These are phyloP conservation scores for Dictyophora rubrovolvata DNA, from an alignment of 768 basidiomycete genomes.

Conservation along the genomic window DNA sequence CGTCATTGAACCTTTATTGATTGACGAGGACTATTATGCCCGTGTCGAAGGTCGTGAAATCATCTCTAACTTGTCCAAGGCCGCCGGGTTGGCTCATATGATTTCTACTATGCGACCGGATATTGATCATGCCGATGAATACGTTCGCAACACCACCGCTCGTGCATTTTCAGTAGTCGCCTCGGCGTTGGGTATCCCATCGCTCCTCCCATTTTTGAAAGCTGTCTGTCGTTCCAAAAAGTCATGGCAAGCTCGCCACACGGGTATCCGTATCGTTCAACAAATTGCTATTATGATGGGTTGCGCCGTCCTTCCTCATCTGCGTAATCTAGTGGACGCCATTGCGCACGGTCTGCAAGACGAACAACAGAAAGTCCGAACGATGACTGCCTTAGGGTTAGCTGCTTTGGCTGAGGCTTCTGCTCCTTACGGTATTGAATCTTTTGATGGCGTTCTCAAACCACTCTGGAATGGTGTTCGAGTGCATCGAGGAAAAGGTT, in stretches of 20 bases:
- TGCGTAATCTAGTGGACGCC: conserved; percentile 92
- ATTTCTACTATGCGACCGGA: conserved; percentile 99
- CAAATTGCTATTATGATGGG: conserved; percentile 99
- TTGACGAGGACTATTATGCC: conserved; percentile 95
- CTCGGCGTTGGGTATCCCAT: conserved; percentile 95
- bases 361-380: conserved; percentile 93
- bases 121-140: conserved; percentile 99
- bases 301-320: conserved; percentile 92
- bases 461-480: conserved; percentile 91
- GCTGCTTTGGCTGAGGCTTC: conserved; percentile 96
- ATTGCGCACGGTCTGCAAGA: conserved; percentile 89
- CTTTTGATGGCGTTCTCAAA: conserved; percentile 94
- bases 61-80: conserved; percentile 96
- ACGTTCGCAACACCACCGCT: conserved; percentile 97
- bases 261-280: conserved; percentile 98
- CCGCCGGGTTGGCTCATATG: conserved; percentile 98
- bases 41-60: conserved; percentile 99
- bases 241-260: conserved; percentile 99
- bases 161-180: conserved; percentile 98
- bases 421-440: conserved; percentile 98
- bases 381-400: conserved; percentile 86
- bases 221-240: conserved; percentile 98
- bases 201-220: conserved; percentile 94
- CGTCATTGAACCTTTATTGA: conserved; percentile 96
- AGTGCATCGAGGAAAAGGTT: conserved; percentile 88